phyloP scores from a whole-genome alignment of 2,329 filamentous ascomycete species.

The Ceratocystiopsis minuta region DNA sequence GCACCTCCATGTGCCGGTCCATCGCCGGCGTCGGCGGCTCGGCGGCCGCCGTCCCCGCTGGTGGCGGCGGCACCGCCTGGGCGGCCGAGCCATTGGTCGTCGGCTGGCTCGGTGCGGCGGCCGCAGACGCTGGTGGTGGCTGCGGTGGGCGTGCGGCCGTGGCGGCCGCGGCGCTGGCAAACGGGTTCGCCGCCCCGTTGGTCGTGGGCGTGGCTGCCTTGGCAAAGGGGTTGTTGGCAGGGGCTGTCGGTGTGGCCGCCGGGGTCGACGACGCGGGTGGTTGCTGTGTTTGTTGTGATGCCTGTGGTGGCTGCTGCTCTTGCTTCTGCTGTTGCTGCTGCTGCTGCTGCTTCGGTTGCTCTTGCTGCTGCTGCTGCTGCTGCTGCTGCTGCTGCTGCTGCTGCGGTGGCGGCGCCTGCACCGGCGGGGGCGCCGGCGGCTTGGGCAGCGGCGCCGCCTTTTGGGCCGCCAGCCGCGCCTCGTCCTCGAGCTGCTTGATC shows the following conservation, averaged over 20 bases:
- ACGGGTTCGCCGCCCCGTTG: not conserved
- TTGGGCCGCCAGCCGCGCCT: conserved; percentile 17
- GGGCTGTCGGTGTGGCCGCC: not conserved
- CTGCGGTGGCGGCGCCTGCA: conserved; percentile 9
- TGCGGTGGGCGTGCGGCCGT: not conserved
- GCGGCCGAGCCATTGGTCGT: not conserved
- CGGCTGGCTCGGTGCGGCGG: too few species aligned
- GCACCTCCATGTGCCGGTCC: conserved; percentile 38
- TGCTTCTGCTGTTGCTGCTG: too few species aligned
- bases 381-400: conserved; percentile 5
- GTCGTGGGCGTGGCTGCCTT: not conserved
- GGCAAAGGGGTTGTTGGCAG: not conserved
- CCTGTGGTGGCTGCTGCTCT: not conserved
- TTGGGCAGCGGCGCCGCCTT: conserved; percentile 15
- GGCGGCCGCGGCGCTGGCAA: not conserved
- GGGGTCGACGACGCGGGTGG: not conserved
- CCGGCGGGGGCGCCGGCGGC: conserved; percentile 3
- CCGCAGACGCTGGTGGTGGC: too few species aligned
- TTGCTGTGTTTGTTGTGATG: not conserved
- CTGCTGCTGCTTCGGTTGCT: not conserved
- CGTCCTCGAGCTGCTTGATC: conserved; percentile 12
- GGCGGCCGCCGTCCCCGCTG: too few species aligned
- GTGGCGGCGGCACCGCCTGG: not conserved
- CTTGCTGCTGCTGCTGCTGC: not conserved
- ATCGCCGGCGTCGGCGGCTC: conserved; percentile 1